A percentile compares a stretch with the other conserved stretches of the same genome.
phyloP scores from a whole-genome alignment of 2,329 filamentous ascomycete species.

The Corynespora cassiicola region DNA sequence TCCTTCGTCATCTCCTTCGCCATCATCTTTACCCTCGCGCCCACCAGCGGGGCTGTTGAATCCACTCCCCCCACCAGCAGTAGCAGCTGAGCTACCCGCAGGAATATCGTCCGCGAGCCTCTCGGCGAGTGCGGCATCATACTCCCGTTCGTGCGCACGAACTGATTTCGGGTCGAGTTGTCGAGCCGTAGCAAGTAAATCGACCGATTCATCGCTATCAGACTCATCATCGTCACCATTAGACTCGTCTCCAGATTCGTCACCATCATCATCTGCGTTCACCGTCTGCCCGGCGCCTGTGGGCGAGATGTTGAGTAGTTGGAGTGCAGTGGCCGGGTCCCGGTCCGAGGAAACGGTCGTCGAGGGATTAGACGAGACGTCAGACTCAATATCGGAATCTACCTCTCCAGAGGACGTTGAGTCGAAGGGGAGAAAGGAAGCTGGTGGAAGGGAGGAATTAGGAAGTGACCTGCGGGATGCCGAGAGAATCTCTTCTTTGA shows the following conservation, averaged over 20 bases:
- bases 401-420: conserved; percentile 41
- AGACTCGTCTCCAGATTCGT: conserved; percentile 22
- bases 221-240: conserved; percentile 38
- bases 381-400: conserved; percentile 45
- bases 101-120: conserved; percentile 57
- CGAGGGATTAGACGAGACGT: conserved; percentile 40
- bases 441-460: conserved; percentile 52
- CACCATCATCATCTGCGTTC: conserved; percentile 6
- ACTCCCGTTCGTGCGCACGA: conserved; percentile 51
- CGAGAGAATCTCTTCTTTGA: conserved; percentile 73
- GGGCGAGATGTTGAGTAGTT: conserved; percentile 34
- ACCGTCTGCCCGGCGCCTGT: not conserved
- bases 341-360: conserved; percentile 20
- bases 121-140: conserved; percentile 55
- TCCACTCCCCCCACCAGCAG: conserved; percentile 56
- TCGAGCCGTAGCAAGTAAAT: conserved; percentile 54
- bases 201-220: conserved; percentile 46
- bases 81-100: conserved; percentile 56
- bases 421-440: conserved; percentile 51
- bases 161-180: conserved; percentile 51
- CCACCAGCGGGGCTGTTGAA: conserved; percentile 48
- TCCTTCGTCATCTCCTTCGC: conserved; percentile 8
- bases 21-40: conserved; percentile 4
- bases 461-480: conserved; percentile 69
- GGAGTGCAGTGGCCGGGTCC: conserved; percentile 31